Conservation (phyloP, 129 eudicot genomes). For the Flaveria sonorensis region DNA sequence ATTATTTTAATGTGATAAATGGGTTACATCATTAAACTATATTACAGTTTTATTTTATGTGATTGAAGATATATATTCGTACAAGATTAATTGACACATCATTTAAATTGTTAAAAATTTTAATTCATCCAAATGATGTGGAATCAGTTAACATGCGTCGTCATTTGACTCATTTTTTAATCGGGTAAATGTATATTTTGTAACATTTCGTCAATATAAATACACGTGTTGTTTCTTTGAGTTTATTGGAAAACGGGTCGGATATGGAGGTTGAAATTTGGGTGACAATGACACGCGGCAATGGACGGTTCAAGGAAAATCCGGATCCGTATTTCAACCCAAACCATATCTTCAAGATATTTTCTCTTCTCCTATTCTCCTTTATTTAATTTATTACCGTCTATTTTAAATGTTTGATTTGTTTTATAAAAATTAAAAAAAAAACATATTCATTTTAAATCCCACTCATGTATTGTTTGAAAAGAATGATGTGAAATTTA, state of each 20-base stretch:
- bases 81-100: too few species aligned
- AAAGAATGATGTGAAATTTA: too few species aligned
- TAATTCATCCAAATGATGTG: neutral
- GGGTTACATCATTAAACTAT: too few species aligned
- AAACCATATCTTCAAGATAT: slow-evolving; percentile 40
- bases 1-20: too few species aligned
- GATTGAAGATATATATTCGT: too few species aligned
- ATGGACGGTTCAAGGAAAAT: slow-evolving; percentile 38
- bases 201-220: neutral
- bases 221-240: slow-evolving; percentile 25
- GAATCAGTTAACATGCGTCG: slow-evolving; percentile 10
- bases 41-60: too few species aligned
- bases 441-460: too few species aligned
- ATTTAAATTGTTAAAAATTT: neutral
- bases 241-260: slow-evolving; percentile 27
- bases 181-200: neutral
- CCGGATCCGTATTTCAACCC: slow-evolving; percentile 46
- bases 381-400: neutral
- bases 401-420: too few species aligned
- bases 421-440: too few species aligned
- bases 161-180: neutral
- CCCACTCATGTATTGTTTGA: too few species aligned
- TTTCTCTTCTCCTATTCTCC: neutral
- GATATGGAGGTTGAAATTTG: slow-evolving; percentile 31
- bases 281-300: slow-evolving; percentile 36